Base-by-base conservation (phyloP, 2,329 filamentous ascomycete species). In the Phialophora chinensis region DNA sequence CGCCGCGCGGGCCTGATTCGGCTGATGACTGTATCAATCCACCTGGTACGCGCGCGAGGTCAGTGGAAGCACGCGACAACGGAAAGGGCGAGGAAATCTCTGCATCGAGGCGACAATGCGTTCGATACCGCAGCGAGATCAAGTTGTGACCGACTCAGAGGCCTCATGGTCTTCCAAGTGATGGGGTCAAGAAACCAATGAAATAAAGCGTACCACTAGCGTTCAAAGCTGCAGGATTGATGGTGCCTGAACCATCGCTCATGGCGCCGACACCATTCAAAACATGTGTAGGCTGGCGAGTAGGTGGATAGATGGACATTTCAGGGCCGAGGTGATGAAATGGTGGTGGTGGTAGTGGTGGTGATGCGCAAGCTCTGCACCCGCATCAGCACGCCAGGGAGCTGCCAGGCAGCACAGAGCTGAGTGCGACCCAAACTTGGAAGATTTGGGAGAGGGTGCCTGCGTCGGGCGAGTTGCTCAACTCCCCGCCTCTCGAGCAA, bases 171-270 rank as follows among this genome's bases (percentile, higher is more conserved):
- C 60, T 35, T 54, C 57, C 54, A 47, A 53, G 58, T 42, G 65
- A 54, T 58, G 59, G 52, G 47, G 49, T 33, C 35, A 11, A 20
- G 12, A 60, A 62, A 58, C 67, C 65, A 67, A 65, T 66, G 65
- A 52, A 64, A 63, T 54, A 54, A 56, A 56, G 49, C 79, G 75
- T 88, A 94, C 91, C 88, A 83, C 88, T 83, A 78, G 89, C 89
- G 82, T 90, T 92, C 83, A 96, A 86, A 71, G 90, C 91, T 76
- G 91, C 91, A 78, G 92, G 92, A 85, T 96, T 92, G 85, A 96
- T 95, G 77, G 92, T 96, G 78, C 90, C 91, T 84, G 90, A 90
- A 79, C 91, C 90, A 86, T 91, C 90, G 75, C 85, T 83, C 67
- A 81, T 73, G 66, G 69, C 66, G 69, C 66, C 79, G 73, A 84